Percentiles rank a stretch among this genome's conserved stretches.
These are phyloP conservation scores for Penicillium turbatum DNA, from an alignment of 495 filamentous ascomycete species.

Conservation along the genomic window DNA sequence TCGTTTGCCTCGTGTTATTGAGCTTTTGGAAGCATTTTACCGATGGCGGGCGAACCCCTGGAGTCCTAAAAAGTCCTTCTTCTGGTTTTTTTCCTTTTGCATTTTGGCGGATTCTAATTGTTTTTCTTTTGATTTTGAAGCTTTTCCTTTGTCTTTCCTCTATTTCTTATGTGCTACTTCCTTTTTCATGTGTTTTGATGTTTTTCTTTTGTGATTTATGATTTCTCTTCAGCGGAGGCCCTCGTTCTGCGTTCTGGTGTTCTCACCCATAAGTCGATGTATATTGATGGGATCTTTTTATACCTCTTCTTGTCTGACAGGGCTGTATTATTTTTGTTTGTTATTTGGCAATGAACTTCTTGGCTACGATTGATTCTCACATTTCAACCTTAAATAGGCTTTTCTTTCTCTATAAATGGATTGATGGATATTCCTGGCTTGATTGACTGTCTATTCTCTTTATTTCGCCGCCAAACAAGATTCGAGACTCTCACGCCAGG, in stretches of 20 bases:
- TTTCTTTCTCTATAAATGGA: not conserved
- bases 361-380: slow-evolving; percentile 1
- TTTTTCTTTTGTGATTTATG: slow-evolving; percentile 5
- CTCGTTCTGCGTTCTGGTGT: slow-evolving; percentile 20
- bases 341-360: slow-evolving; percentile 19
- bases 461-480: slow-evolving; percentile 21
- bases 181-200: too few species aligned
- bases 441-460: not conserved
- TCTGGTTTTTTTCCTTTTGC: slow-evolving; percentile 15
- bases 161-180: not conserved
- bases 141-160: not conserved
- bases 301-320: slow-evolving; percentile 21
- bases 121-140: not conserved
- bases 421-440: not conserved
- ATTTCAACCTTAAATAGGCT: slow-evolving; percentile 1
- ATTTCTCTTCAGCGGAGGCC: slow-evolving; percentile 16
- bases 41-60: slow-evolving; percentile 26
- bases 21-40: slow-evolving; percentile 24
- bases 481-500: slow-evolving; percentile 36
- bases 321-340: slow-evolving; percentile 35
- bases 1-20: slow-evolving; percentile 26
- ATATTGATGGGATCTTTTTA: slow-evolving; percentile 26
- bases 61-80: slow-evolving; percentile 28
- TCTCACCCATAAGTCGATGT: slow-evolving; percentile 22
- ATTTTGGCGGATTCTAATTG: slow-evolving; percentile 17